Evolutionary conservation across 2,329 filamentous ascomycete genomes (phyloP), one percentile per base, ranked within the genome.

Genomic region (Plenodomus lindquistii): DNA sequence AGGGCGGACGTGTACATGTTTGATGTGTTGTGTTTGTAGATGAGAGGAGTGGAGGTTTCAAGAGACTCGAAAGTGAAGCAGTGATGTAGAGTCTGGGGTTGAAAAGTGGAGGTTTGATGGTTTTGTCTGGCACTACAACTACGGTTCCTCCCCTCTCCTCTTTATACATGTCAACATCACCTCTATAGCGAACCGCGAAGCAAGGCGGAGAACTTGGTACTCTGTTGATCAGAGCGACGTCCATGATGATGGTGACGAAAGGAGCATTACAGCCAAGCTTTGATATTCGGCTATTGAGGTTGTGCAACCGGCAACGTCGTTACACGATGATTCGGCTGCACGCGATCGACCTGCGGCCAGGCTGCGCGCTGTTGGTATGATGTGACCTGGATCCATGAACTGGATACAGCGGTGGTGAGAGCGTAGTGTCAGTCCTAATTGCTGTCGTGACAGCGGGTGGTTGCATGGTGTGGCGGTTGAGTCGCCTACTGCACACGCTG

Each of bases 281-380:
- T 34, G 42, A 44, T 46, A 55, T 37, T 48, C 46, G 52, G 42
- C 16, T 44, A 39, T 22, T 19, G 31, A 44, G 16, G 46, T 41
- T 37, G 55, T 61, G 46, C 45, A 35, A 57, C 53, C 19, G 22
- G 31, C 22, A 40, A 29, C 21, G 40, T 38, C 44, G 59, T 62
- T 24, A 42, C 51, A 63, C 58, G 35, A 29, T 45, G 48, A 40
- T 42, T 27, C 47, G 56, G 59, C 52, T 54, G 46, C 47, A 59
- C 59, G 47, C 52, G 52, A 56, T 55, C 40, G 50, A 51, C 9
- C 59, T 57, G 50, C 47, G 48, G 52, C 41, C 35, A 55, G 50
- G 48, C 48, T 50, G 34, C 38, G 37, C 38, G 44, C 40, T 31
- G 34, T 42, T 22, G 44, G 19, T 36, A 36, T 37, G 37, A 31